phyloP scores from a whole-genome alignment of 1,284 basidiomycete genomes.

The Sporisorium scitamineum region DNA sequence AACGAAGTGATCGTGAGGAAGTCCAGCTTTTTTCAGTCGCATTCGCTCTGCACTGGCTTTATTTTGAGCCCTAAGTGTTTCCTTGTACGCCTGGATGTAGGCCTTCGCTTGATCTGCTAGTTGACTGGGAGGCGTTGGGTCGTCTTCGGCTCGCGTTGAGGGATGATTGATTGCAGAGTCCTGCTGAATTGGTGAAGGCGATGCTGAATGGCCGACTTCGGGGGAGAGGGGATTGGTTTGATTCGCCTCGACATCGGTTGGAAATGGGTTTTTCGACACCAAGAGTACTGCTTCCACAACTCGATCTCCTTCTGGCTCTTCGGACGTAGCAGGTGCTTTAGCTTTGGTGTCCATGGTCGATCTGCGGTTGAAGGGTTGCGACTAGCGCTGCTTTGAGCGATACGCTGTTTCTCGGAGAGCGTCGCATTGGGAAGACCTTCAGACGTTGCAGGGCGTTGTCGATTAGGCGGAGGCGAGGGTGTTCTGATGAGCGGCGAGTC shows the following conservation, averaged over 20 bases:
- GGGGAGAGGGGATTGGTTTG: too few relatives aligned
- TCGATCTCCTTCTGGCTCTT: not conserved
- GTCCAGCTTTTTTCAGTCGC: not conserved
- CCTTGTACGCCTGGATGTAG: not conserved
- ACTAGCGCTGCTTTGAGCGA: not conserved
- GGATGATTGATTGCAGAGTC: too few relatives aligned
- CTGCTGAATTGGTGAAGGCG: too few relatives aligned
- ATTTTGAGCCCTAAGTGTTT: not conserved
- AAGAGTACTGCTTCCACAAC: not conserved
- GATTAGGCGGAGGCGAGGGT: not conserved
- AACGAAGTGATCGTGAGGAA: not conserved
- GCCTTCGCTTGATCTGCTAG: too few relatives aligned
- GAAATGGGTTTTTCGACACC: not conserved
- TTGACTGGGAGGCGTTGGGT: too few relatives aligned
- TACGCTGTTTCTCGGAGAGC: not conserved
- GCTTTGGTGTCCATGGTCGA: not conserved
- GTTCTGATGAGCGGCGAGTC: not conserved
- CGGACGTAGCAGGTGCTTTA: conserved; percentile 5
- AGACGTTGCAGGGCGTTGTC: too few relatives aligned
- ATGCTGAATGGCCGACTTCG: too few relatives aligned
- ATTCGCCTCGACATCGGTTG: not conserved
- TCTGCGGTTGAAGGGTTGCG: not conserved
- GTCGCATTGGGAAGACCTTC: not conserved
- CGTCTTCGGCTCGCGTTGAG: too few relatives aligned
- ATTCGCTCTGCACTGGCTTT: not conserved